Base-by-base conservation (phyloP, 768 basidiomycete genomes). In the Leccinum boreale region DNA sequence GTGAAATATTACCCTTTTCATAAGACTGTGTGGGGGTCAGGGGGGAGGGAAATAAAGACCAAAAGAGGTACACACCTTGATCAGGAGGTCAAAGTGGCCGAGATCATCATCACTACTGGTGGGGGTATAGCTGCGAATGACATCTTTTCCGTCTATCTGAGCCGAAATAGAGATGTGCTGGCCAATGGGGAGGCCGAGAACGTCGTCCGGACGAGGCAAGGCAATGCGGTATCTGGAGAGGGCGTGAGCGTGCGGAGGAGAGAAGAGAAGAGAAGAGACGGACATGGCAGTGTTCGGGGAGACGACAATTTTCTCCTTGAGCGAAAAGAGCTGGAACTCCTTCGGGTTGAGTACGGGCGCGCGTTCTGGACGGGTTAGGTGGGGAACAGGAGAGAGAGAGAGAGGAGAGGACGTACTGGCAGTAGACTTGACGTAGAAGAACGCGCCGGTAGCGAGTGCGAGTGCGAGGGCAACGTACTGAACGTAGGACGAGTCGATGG, bases 241-340 rank as follows among this genome's bases (percentile, higher is more conserved):
- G 11, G 50, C 19, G 17, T 35, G 50, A 55, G n/a, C 10, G 23
- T 2, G 28, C 15, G 14, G 6, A 3, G 24, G 44, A 11, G 3
- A 15, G 52, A 19, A 10, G 26, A 23, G 46, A 49, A n/a, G 49
- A 12, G 28, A 39, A 53, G 50, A 19, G 42, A 73, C 87, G 58
- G 62, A 98, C 93, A 94, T 81, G 67, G 97, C 96, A 39, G 97
- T 99, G 76, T 99, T 99, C 62, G 90, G 92, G 8, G 95, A 98
- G 55, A 98, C 80, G 65, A 84, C 77, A 49, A 84, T 86, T 75
- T 96, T 97, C 65, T 91, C 81, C 54, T 77, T 74, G 57, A 99
- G 83, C 26, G 89, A 81, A 77, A 92, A 98, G 62, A 87, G 79
- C 65, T 89, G 81, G 90, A 94, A 99, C 56, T 78, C 77, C 61